Evolutionary conservation across 768 basidiomycete genomes (phyloP).

Genomic region (Tricholoma flavovirens): DNA sequence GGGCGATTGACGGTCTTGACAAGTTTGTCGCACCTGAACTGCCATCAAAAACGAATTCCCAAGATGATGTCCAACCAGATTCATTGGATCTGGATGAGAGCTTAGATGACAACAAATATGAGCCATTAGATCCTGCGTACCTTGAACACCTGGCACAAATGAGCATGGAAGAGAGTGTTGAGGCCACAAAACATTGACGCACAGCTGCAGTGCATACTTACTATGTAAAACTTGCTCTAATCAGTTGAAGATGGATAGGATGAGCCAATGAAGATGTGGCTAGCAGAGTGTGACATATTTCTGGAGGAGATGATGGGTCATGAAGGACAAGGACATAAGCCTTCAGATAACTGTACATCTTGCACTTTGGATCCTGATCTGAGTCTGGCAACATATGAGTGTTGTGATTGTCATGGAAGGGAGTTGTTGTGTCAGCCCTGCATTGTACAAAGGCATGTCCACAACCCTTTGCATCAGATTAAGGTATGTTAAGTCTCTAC

Average conservation of each 20-base stretch:
- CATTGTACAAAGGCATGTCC: slow-evolving; percentile 1
- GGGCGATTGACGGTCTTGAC: not conserved
- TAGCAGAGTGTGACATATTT: slow-evolving; percentile 5
- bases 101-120: not conserved
- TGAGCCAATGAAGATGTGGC: slow-evolving; percentile 5
- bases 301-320: slow-evolving; percentile 11
- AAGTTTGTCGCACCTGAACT: not conserved
- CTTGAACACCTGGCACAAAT: not conserved
- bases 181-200: not conserved
- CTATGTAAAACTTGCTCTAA: too few species aligned
- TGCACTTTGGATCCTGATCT: too few species aligned
- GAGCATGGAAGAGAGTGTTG: not conserved
- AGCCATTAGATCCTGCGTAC: not conserved
- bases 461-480: not conserved
- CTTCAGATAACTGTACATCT: not conserved
- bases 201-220: slow-evolving; percentile 6
- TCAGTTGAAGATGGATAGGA: too few species aligned
- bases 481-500: not conserved
- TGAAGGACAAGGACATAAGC: slow-evolving; percentile 5
- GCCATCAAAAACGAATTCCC: too few species aligned
- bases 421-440: slow-evolving; percentile 4
- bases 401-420: slow-evolving; percentile 3
- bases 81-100: too few species aligned
- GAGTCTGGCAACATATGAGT: slow-evolving; percentile 3
- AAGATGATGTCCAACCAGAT: too few species aligned